Percentiles rank a stretch among this genome's conserved stretches.
Conservation (phyloP, 2,329 filamentous ascomycete species). For the Pestalotiopsis sp. region DNA sequence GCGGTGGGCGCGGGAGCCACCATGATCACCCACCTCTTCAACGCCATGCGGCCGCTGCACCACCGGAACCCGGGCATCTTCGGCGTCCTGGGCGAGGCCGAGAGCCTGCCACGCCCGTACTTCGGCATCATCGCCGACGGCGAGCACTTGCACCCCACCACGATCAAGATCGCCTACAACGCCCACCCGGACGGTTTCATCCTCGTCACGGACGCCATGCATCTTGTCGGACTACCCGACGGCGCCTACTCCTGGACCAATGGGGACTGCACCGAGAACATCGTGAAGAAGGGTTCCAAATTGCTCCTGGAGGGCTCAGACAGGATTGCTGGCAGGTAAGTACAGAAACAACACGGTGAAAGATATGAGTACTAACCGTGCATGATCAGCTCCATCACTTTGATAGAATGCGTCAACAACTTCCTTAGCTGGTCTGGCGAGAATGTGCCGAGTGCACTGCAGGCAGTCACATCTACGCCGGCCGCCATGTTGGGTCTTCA, state of each 20-base stretch:
- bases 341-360: conserved; percentile 15
- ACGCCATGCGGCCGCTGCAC: conserved; percentile 88
- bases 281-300: conserved; percentile 71
- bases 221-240: conserved; percentile 80
- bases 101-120: conserved; percentile 65
- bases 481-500: conserved; percentile 74
- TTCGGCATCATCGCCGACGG: conserved; percentile 92
- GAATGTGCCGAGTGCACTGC: conserved; percentile 68
- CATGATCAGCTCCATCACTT: conserved; percentile 60
- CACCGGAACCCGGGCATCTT: conserved; percentile 92
- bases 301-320: conserved; percentile 78
- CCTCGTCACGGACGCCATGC: conserved; percentile 92
- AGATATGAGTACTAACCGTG: not conserved
- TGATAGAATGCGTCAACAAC: conserved; percentile 84
- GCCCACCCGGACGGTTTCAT: conserved; percentile 84
- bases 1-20: conserved; percentile 76
- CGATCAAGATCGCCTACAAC: conserved; percentile 86
- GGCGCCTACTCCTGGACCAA: conserved; percentile 88
- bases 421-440: conserved; percentile 76
- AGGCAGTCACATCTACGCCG: conserved; percentile 75
- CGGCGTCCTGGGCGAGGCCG: conserved; percentile 74
- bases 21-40: conserved; percentile 94
- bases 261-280: conserved; percentile 57
- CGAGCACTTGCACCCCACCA: conserved; percentile 86
- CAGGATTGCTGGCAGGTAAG: conserved; percentile 75